A percentile compares a stretch with the other conserved stretches of the same genome.
These are phyloP conservation scores for Maudiozyma humilis DNA, from an alignment of 1,139 yeast genomes.

Conservation along the genomic window DNA sequence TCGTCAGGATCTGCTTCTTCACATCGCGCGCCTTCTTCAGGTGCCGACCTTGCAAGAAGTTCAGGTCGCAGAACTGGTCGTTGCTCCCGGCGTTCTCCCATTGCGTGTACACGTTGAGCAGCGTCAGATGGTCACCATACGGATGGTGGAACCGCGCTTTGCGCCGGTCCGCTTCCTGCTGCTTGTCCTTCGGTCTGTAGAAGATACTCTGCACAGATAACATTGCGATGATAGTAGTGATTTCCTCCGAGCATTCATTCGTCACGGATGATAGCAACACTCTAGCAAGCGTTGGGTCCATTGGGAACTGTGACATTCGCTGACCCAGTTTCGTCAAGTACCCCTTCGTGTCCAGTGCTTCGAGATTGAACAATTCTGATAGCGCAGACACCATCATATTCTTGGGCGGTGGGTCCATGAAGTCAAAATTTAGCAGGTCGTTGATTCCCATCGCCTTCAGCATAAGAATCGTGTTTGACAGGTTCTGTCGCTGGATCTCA, in stretches of 20 bases:
- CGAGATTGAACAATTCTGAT: conserved; percentile 84
- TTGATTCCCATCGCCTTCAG: conserved; percentile 89
- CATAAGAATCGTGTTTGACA: conserved; percentile 86
- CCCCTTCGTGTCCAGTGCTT: conserved; percentile 89
- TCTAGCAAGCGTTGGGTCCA: conserved; percentile 93
- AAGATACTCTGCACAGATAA: conserved; percentile 91
- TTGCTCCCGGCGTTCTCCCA: conserved; percentile 67
- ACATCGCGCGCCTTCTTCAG: conserved; percentile 82
- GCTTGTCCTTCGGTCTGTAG: conserved; percentile 82
- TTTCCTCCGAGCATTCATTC: conserved; percentile 80
- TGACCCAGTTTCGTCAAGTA: conserved; percentile 83
- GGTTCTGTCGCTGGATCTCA: conserved; percentile 82
- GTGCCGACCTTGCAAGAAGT: conserved; percentile 81
- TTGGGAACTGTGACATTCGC: conserved; percentile 83
- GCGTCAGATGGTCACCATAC: conserved; percentile 90
- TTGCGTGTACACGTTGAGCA: conserved; percentile 80
- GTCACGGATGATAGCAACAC: conserved; percentile 83
- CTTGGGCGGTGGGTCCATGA: conserved; percentile 99
- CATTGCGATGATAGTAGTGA: conserved; percentile 81
- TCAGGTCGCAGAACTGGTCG: conserved; percentile 61
- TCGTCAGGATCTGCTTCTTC: conserved; percentile 69
- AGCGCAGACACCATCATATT: conserved; percentile 99
- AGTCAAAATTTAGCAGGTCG: conserved; percentile 93
- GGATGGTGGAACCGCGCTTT: conserved; percentile 84
- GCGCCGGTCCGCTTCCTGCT: conserved; percentile 87